Base-by-base conservation (phyloP, 2,329 filamentous ascomycete genomes). In the Trichophyton verrucosum region DNA sequence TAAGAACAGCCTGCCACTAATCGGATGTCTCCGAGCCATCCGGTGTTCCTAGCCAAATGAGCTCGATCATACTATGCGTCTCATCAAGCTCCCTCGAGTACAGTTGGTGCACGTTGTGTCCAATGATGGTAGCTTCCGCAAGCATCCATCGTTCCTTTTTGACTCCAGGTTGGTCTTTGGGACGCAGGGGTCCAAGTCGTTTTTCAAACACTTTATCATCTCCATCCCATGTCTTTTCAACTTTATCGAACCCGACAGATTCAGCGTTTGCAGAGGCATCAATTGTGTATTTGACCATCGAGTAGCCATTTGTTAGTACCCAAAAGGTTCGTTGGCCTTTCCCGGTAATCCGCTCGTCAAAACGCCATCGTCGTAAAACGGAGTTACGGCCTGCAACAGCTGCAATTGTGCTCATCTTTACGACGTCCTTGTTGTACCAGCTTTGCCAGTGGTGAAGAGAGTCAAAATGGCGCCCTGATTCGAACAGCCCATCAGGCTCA, bases 211-310 rank as follows among this genome's bases (percentile, higher is more conserved):
- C 74, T 46, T 65, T 68, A n/a, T 72, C 69, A 59, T 76, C 74
- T 47, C 75, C 74, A 9, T 73, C 71, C 74, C 74, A 76, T 15
- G 74, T 76, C 68, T 75, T 75, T 65, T 76, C 75, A n/a, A 69
- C 67, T 24, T 71, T 68, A 61, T 76, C 73, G 27, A 76, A 76
- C 65, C 75, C 71, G 61, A 76, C 74, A n/a, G 69, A 71, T 65
- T 74, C 70, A 57, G 74, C 70, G 1, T 72, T 68, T 3, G 70
- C 69, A 49, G 67, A 66, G 58, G 70, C 68, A 27, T 70, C 70
- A 49, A 75, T 71, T 1, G 73, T 75, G 61, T 77, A 76, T 63
- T 73, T 73, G 51, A 76, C 71, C 36, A 77, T 65, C 1, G 74
- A 76, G 63, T 76, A 75, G 22, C 75, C 75, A 60, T 76, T 76